phyloP scores from a whole-genome alignment of 163 green algal species.

The Chloroidium sp. region DNA sequence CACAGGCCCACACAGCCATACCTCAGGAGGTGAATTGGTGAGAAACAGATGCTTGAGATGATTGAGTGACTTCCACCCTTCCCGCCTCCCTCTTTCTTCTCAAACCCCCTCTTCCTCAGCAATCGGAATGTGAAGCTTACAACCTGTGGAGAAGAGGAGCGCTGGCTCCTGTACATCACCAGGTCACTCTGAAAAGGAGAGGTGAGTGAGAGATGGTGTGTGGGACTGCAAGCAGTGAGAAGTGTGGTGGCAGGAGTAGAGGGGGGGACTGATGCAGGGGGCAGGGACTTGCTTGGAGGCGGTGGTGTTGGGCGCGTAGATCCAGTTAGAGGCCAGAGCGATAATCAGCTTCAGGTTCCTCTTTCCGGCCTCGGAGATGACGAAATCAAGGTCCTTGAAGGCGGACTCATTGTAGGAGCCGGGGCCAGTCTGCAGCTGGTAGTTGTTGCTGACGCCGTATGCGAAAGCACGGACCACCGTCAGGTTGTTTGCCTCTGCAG shows the following conservation, averaged over 20 bases:
- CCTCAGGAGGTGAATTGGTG: neutral
- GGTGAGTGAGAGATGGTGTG: no score
- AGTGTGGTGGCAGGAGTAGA: no score
- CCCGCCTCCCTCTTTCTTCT: no score
- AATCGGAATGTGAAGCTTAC: no score
- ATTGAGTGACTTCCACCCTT: no score
- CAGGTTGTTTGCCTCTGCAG: conserved; percentile 5
- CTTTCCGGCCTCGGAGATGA: conserved; percentile 14
- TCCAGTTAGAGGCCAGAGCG: conserved; percentile 26
- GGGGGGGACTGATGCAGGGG: no score
- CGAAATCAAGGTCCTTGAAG: conserved; percentile 17
- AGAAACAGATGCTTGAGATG: neutral
- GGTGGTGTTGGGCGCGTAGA: conserved; percentile 6
- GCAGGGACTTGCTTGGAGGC: conserved; percentile 6
- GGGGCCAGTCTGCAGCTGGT: conserved; percentile 18
- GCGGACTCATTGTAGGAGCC: conserved; percentile 26
- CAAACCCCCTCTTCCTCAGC: no score
- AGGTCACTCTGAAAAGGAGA: no score
- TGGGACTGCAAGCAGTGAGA: no score
- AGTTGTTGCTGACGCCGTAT: conserved; percentile 5
- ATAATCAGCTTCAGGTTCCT: conserved; percentile 22
- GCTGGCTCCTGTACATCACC: no score
- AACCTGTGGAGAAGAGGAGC: no score
- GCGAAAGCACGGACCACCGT: conserved; percentile 11
- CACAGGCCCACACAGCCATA: neutral